These are phyloP conservation scores for Helotiales sp. DNA, from an alignment of 2,329 filamentous ascomycete species.

Conservation along the genomic window DNA sequence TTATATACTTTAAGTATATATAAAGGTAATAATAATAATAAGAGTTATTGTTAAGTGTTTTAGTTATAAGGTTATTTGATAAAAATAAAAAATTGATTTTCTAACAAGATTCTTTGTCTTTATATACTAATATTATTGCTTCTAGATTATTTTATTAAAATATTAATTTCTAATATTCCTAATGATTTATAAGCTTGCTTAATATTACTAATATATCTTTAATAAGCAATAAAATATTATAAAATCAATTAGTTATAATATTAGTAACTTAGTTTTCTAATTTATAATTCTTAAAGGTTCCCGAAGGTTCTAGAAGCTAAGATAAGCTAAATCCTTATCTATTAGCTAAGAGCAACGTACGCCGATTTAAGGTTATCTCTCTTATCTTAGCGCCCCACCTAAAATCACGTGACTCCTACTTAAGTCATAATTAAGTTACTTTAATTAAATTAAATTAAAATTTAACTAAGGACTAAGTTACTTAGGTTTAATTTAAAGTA, in stretches of 20 bases:
- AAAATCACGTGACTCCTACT: not conserved
- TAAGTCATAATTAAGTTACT: not conserved
- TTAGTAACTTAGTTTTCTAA: not conserved
- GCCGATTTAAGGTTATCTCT: not conserved
- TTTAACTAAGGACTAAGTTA: not conserved
- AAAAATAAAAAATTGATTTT: not conserved
- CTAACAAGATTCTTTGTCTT: not conserved
- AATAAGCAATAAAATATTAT: no score
- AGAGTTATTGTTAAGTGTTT: not conserved
- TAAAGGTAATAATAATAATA: not conserved
- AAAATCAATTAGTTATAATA: not conserved
- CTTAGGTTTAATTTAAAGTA: not conserved
- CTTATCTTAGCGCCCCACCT: not conserved
- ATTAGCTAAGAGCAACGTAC: not conserved
- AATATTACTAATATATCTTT: no score
- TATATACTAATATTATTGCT: not conserved
- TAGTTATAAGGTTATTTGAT: not conserved
- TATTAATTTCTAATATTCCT: not conserved
- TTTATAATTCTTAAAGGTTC: not conserved
- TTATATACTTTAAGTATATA: not conserved
- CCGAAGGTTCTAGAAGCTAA: not conserved
- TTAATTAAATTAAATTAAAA: not conserved
- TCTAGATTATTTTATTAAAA: not conserved
- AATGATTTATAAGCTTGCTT: not conserved
- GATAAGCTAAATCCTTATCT: not conserved